Base-by-base conservation (phyloP, 305 asterid species). In the Fraxinus ornus region DNA sequence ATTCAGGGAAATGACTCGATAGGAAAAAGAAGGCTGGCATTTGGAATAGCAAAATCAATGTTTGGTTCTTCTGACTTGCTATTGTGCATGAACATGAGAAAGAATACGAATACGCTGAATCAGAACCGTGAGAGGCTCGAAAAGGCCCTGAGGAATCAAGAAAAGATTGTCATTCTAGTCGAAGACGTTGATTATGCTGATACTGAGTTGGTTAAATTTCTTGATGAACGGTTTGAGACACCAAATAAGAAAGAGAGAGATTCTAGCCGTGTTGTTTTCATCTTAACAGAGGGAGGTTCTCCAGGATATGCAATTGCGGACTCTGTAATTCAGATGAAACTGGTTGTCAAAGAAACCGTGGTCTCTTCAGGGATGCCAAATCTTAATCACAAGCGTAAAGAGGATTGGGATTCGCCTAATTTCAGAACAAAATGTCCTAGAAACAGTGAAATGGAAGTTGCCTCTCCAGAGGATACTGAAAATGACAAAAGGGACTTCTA, bases 101-200 rank as follows among this genome's bases (percentile, higher is more conserved):
- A n/a, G 52, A 84, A 68, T 15, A 83, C 66, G 3, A 79, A 79
- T 22, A 78, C 84, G 5, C 52, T 62, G 36, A 60, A 33, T 12
- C 79, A 81, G 28, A 77, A 76, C 26, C 72, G 79, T 3, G 92
- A 85, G 41, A 80, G 57, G 68, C 84, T 95, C 78, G 88, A 91
- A 79, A 87, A 76, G 78, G 93, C 92, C 10, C 81, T 91, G 76
- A 87, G 80, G 39, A 80, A 78, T 41, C 89, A 84, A 9, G 89
- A 77, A 41, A 90, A 80, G 44, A 79, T 89, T 1, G 98, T 93
- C 0, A 79, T 89, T 79, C 84, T 93, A 66, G 74, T 95, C 8
- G 98, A 95, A 80, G 89, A 91, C 82, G 81, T 88, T 1, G 91
- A 93, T 78, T 86, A 39, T 81, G 91, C 94, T 28, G 91, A 91